These are phyloP conservation scores for Sclerotiophoma versabilis DNA, from an alignment of 2,329 filamentous ascomycete species.

Conservation along the genomic window DNA sequence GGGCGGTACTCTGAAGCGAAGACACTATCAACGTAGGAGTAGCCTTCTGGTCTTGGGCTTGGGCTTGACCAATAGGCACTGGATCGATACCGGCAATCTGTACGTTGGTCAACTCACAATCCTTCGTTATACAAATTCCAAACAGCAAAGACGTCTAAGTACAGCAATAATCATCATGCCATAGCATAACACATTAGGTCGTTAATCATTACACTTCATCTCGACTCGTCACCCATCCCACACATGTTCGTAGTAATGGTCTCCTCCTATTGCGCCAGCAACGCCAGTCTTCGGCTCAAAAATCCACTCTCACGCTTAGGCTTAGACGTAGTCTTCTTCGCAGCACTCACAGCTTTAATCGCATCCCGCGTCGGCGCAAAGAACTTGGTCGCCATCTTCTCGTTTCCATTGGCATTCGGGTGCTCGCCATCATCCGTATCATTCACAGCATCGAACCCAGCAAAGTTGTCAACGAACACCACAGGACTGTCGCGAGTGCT, in stretches of 20 bases:
- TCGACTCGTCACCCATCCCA: not conserved
- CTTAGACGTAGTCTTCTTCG: slow-evolving; percentile 3
- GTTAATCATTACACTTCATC: slow-evolving; percentile 11
- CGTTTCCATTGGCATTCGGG: slow-evolving; percentile 39
- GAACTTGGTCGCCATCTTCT: slow-evolving; percentile 42
- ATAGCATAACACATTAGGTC: slow-evolving; percentile 12
- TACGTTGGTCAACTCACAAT: slow-evolving; percentile 2
- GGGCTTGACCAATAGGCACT: not conserved
- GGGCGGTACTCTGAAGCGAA: not conserved
- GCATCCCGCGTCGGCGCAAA: slow-evolving; percentile 25
- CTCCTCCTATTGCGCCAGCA: slow-evolving; percentile 7
- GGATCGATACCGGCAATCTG: slow-evolving; percentile 3
- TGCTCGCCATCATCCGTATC: slow-evolving; percentile 47
- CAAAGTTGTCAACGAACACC: slow-evolving; percentile 39
- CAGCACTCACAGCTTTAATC: slow-evolving; percentile 19
- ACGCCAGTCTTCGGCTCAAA: slow-evolving; percentile 5
- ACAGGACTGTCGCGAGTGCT: slow-evolving; percentile 32
- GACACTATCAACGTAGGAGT: not conserved
- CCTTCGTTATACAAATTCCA: not conserved
- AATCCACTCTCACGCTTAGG: slow-evolving; percentile 4
- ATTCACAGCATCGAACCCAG: slow-evolving; percentile 36
- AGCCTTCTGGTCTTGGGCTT: not conserved
- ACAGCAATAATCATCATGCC: not conserved
- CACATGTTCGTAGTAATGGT: not conserved
- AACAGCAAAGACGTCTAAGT: not conserved